Evolutionary conservation across 192 early-diverging fungal genomes (phyloP), one percentile per base, ranked within the genome.

Genomic region (Geranomyces michiganensis): DNA sequence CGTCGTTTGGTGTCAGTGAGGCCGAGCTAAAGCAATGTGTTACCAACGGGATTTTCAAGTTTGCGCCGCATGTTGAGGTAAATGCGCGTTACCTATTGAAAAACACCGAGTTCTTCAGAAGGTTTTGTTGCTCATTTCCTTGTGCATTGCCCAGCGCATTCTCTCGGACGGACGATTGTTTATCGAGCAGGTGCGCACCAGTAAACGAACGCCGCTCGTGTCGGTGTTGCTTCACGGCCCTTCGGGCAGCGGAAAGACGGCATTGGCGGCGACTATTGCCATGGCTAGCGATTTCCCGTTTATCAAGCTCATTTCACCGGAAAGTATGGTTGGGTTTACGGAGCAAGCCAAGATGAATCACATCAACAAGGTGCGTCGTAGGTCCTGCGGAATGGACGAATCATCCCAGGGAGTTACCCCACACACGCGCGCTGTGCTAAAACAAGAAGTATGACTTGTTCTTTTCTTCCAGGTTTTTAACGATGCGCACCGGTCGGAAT

Each of bases 241-340:
- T 5, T 78, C 92, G 9, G 92, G 93, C 58, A 87, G 87, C 65
- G 97, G 97, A 64, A 99, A 97, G 77, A 98, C 95, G 0, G 95
- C 97, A 15, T 77, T 99, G 66, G 97, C 97, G 6, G 94, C 96
- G n/a, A 93, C 89, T 2, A 92, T 98, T 56, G 97, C 95, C 7
- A 92, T 93, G 82, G 76, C 85, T 27, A 92, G 90, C 49, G 87
- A 93, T 30, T 99, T 94, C 74, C 97, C 97, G 8, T 98, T 99
- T 77, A 93, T 98, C 78, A 97, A 96, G 80, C 80, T 99, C 41
- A 92, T 99, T 47, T 96, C 96, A 0, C 96, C 97, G 13, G 97
- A 98, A 70, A 84, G 83, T 22, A 96, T 99, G 95, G 89, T 98
- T 73, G 97, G 97, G 22, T 92, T 89, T 73, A 84, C 81, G 0